Base-by-base conservation (phyloP, 768 basidiomycete genomes). In the Lactarius sanguifluus region DNA sequence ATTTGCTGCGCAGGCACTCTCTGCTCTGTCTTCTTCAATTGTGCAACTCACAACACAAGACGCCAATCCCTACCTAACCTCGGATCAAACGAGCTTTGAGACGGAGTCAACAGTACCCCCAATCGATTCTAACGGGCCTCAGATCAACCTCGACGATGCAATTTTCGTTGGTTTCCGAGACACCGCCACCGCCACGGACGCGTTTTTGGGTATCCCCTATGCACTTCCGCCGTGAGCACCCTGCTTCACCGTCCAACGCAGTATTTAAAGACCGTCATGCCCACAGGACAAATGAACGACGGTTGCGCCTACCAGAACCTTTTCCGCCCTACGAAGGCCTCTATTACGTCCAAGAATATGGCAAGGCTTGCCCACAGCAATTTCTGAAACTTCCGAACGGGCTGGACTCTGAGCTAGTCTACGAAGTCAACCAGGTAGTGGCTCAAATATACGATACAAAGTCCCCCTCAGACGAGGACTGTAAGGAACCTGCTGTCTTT, bases 281-380 rank as follows among this genome's bases (percentile, higher is more conserved):
- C 16, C 23, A 25, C 47, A 80, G 79, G 23, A 71, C 72, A 1
- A 72, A 74, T 25, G 69, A 78, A 8, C 72, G 75, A 2, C 80
- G 81, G 1, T 80, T 82, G 63, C 75, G 71, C 30, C 71, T 63
- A 13, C 79, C 82, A 7, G 59, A 70, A 32, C 50, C 71, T 5
- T 13, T 47, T 25, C 18, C 16, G 0, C 67, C 65, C 2, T 72
- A 73, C 54, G 50, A 55, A 5, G 74, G 73, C 13, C 30, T 20
- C 20, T 62, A 73, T n/a, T 57, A 61, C n/a, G 72, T 61, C 12
- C 70, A 62, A 25, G 36, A 56, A 1, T 75, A 65, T 55, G 72
- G 74, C 3, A 25, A 59, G 20, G 67, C 73, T 3, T 75, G 74
- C 60, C 74, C 74, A 12, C 75, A 75, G 58, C 71, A 73, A 56